Evolutionary conservation across 306 rosid genomes (phyloP).

Genomic region (Glycine tomentella): DNA sequence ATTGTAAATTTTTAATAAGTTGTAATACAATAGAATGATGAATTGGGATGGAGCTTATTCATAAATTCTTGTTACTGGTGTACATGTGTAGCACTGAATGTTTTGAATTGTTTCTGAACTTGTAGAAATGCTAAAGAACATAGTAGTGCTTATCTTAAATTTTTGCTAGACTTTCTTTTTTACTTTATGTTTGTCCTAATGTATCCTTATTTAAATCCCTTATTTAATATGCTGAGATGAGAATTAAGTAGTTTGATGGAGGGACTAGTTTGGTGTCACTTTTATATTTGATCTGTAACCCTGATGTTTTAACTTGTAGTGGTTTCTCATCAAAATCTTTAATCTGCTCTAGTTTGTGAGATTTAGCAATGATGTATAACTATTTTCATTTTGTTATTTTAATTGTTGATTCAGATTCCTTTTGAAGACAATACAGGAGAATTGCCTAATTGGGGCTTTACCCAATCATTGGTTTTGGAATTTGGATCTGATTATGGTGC

Average conservation of each 20-base stretch:
- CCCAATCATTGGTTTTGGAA: constrained; percentile 59
- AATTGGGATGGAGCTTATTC: no score
- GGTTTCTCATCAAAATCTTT: constrained; percentile 24
- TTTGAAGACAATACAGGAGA: constrained; percentile 58
- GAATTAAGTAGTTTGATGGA: constrained; percentile 1
- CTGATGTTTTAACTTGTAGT: constrained; percentile 10
- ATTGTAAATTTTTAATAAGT: no score
- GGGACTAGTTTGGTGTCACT: constrained; percentile 18
- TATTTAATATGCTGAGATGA: not conserved
- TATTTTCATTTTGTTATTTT: constrained; percentile 43
- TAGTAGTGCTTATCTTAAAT: not conserved
- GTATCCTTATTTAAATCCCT: not conserved
- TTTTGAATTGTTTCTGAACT: constrained; percentile 30
- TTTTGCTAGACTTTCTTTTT: constrained; percentile 3
- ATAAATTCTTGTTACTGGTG: no score
- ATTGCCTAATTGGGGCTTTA: constrained; percentile 53
- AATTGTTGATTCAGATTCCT: constrained; percentile 61
- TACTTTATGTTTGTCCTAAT: constrained; percentile 8
- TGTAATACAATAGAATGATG: no score
- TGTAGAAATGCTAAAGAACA: constrained; percentile 18
- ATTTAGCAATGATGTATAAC: constrained; percentile 23
- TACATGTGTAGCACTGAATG: constrained; percentile 13
- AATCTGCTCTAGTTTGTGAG: constrained; percentile 28
- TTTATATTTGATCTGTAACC: constrained; percentile 29
- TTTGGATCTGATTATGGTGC: constrained; percentile 49